phyloP scores from a whole-genome alignment of 2,329 filamentous ascomycete species.

The Macrophomina pseudophaseolina region DNA sequence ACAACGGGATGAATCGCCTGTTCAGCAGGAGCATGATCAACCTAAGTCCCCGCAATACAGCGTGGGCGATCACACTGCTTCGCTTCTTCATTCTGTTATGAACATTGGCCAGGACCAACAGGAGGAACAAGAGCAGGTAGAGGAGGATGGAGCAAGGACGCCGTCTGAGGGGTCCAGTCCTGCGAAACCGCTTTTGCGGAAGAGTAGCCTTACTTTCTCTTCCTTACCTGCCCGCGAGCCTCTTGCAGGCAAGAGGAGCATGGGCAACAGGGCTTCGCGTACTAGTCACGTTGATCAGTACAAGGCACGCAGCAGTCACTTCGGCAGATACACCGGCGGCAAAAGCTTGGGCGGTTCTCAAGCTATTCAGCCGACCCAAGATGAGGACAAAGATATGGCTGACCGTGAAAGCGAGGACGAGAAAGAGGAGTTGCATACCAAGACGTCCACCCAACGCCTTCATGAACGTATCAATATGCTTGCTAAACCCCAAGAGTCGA shows the following conservation, averaged over 20 bases:
- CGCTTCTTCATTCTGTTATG: constrained; percentile 37
- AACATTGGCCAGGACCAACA: constrained; percentile 33
- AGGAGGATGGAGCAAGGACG: constrained; percentile 60
- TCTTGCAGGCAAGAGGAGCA: constrained; percentile 80
- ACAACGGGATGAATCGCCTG: constrained; percentile 7
- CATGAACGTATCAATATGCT: constrained; percentile 90
- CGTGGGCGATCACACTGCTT: constrained; percentile 41
- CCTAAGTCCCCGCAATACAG: constrained; percentile 38
- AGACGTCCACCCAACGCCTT: constrained; percentile 90
- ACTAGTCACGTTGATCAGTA: constrained; percentile 76
- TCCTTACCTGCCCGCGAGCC: constrained; percentile 91
- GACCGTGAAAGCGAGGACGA: constrained; percentile 48
- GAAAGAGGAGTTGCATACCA: constrained; percentile 69
- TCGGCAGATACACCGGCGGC: constrained; percentile 73
- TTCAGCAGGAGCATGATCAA: constrained; percentile 6
- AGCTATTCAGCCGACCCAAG: constrained; percentile 31
- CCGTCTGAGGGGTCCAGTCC: constrained; percentile 75
- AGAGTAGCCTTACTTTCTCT: constrained; percentile 94
- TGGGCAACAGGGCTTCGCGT: constrained; percentile 72
- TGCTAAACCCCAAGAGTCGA: constrained; percentile 58
- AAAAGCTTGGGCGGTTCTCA: constrained; percentile 64
- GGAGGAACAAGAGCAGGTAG: constrained; percentile 48
- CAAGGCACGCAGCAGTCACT: constrained; percentile 70
- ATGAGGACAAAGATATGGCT: constrained; percentile 51
- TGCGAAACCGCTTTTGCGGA: constrained; percentile 77